Base-by-base conservation (phyloP, 768 basidiomycete genomes). In the Russula brevipes region DNA sequence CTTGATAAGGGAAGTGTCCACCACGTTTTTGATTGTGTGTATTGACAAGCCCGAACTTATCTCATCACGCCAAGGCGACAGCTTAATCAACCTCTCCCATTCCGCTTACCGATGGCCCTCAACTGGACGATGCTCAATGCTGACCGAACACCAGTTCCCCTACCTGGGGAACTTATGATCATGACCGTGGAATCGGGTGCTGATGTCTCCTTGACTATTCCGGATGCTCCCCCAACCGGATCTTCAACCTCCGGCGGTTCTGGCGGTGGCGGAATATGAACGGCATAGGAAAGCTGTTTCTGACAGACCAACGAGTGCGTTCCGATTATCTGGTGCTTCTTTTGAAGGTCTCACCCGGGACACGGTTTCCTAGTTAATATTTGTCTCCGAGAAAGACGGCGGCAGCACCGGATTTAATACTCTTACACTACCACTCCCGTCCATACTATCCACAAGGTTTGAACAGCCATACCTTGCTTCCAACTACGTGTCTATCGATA, bases 261-360 rank as follows among this genome's bases (percentile, higher is more conserved):
- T 47, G 81, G 82, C 8, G 83, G 83, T 3, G 69, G 49, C 85
- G 78, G 76, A 87, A 78, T 69, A 70, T 86, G 60, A 85, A 84
- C 70, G 83, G 80, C 11, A 65, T 73, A 6, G 91, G 91, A 11
- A 79, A 75, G 59, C 67, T 86, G 24, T 81, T 77, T 73, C 79
- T 93, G 44, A 91, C 88, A 19, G 87, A 91, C 70, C 82, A 87
- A 74, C 79, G 90, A 64, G 90, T 91, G 71, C 67, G 86, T 63
- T 0, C 46, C 60, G 54, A 45, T 59, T 38, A 33, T 45, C 59
- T 45, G 45, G 42, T 38, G 31, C 39, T 6, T 56, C 16, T 53
- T n/a, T 19, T n/a, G 24, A 12, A 59, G 50, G 35, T 52, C 55
- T 53, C 31, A 63, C 49, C 17, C 36, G 33, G 36, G 14, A 1